phyloP scores from a whole-genome alignment of 2,329 filamentous ascomycete genomes.

The Didymella sp. region DNA sequence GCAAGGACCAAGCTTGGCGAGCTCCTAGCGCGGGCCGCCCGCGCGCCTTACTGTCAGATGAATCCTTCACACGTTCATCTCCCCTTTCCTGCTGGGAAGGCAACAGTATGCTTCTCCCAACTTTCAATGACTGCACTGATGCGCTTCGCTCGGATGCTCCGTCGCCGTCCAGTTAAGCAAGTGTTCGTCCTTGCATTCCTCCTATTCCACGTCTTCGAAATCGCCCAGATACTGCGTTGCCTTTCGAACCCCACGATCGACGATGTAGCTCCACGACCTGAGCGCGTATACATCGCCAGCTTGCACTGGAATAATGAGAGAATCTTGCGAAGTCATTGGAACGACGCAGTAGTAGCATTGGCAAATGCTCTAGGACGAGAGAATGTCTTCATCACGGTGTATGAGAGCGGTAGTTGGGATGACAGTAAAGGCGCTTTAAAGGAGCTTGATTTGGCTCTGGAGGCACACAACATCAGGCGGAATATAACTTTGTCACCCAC shows the following conservation, averaged over 20 bases:
- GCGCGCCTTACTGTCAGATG: no score
- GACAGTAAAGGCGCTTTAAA: background rate
- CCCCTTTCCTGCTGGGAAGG: no score
- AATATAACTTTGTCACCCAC: background rate
- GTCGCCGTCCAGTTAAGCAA: background rate
- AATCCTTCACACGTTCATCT: no score
- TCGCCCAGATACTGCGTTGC: background rate
- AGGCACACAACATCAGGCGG: background rate
- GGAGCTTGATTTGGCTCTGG: background rate
- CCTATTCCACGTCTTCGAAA: background rate
- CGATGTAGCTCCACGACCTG: background rate
- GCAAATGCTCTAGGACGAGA: background rate
- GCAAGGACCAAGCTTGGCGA: no score
- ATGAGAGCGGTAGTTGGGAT: background rate
- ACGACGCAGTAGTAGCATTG: background rate
- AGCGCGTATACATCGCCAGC: background rate
- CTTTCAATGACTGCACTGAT: no score
- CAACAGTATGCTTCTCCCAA: no score
- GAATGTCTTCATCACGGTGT: background rate
- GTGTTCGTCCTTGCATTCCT: background rate
- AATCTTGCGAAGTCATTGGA: background rate
- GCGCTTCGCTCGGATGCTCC: background rate
- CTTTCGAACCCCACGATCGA: background rate
- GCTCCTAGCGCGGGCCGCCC: no score
- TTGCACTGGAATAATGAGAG: background rate